These are phyloP conservation scores for Parastagonospora nodorum DNA, from an alignment of 2,329 filamentous ascomycete species.

Conservation along the genomic window DNA sequence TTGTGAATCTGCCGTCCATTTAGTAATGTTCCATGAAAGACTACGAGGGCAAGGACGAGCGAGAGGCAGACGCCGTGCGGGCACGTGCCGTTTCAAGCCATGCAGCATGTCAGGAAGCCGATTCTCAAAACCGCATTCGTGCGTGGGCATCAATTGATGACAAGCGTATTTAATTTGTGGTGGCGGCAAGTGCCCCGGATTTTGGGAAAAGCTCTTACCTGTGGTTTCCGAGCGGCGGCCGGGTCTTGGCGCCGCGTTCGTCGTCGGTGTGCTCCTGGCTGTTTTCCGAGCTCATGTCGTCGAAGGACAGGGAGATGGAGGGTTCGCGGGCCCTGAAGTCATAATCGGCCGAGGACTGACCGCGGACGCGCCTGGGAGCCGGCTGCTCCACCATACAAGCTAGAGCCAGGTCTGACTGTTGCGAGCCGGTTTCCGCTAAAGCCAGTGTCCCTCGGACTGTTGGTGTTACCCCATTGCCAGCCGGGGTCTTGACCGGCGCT, in stretches of 20 bases:
- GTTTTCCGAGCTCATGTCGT: conserved; percentile 44
- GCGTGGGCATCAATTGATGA: too few species aligned
- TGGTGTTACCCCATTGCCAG: conserved; percentile 67
- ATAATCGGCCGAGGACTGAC: conserved; percentile 32
- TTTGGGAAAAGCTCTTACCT: conserved; percentile 47
- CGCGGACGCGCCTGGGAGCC: conserved; percentile 25
- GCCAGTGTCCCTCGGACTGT: conserved; percentile 55
- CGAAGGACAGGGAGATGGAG: conserved; percentile 44
- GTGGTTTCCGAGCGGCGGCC: conserved; percentile 48
- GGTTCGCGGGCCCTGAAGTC: conserved; percentile 46
- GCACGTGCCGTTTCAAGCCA: not conserved
- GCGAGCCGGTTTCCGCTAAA: conserved; percentile 53
- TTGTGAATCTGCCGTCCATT: conserved; percentile 56
- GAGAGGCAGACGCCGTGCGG: too few species aligned
- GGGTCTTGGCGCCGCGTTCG: conserved; percentile 38
- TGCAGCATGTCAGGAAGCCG: too few species aligned
- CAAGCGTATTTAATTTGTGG: not conserved
- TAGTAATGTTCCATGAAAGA: conserved; percentile 1
- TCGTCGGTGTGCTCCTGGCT: conserved; percentile 42
- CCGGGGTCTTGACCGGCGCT: conserved; percentile 63
- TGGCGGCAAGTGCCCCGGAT: not conserved
- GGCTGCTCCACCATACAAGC: conserved; percentile 47
- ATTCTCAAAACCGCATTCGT: too few species aligned
- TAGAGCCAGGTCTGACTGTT: conserved; percentile 54
- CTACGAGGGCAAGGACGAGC: too few species aligned